Evolutionary conservation across 306 rosid genomes (phyloP).

Genomic region (Casuarina equisetifolia): DNA sequence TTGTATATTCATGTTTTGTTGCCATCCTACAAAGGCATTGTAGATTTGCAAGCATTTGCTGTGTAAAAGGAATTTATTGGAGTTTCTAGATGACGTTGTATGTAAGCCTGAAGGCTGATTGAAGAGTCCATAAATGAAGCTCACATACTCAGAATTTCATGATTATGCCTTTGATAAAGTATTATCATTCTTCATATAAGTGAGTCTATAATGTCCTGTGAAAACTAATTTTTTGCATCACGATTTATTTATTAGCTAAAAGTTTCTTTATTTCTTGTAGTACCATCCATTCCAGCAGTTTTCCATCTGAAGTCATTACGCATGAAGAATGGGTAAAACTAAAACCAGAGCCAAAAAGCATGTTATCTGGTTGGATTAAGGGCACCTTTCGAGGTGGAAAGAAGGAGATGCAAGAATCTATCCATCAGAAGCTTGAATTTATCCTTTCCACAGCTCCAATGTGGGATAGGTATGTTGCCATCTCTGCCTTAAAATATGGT

Average conservation of each 20-base stretch:
- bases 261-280: conserved; percentile 40
- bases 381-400: conserved; percentile 62
- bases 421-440: conserved; percentile 62
- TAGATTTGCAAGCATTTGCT: background rate
- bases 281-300: conserved; percentile 44
- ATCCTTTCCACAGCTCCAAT: conserved; percentile 80
- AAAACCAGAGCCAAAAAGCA: conserved; percentile 63
- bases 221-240: background rate
- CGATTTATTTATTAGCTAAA: background rate
- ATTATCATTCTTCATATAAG: background rate
- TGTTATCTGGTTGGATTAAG: conserved; percentile 70
- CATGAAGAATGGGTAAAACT: conserved; percentile 68
- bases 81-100: background rate
- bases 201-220: background rate
- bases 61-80: background rate
- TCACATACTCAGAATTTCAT: background rate
- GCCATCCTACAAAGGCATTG: background rate
- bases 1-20: background rate
- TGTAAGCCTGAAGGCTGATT: background rate
- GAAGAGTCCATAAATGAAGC: background rate
- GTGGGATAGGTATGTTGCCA: conserved; percentile 85
- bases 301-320: conserved; percentile 75
- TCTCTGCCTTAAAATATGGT: conserved; percentile 15
- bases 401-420: conserved; percentile 66
- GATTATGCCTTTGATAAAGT: background rate